Evolutionary conservation across 2,329 filamentous ascomycete species (phyloP), one percentile per base, ranked within the genome.

Genomic region (Daldinia eschscholtzii): DNA sequence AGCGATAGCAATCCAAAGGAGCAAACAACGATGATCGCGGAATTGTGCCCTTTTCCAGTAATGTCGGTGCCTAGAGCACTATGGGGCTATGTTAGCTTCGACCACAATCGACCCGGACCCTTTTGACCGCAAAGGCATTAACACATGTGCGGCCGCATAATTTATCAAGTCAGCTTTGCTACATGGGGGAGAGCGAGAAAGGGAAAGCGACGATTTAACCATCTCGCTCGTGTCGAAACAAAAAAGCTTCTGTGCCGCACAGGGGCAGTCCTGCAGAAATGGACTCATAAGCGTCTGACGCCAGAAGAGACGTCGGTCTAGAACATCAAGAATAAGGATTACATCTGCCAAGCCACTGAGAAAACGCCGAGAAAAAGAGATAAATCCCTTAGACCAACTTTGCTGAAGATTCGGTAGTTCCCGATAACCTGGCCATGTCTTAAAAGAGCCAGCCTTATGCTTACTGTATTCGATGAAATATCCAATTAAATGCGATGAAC

Each of bases 171-270:
- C 46, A 52, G 46, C 46, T 52, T 52, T 30, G 26, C 3, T 10
- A 15, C 46, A 50, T 50, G 46, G 46, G 23, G 46, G 46, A 1
- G 5, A 50, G 7, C 13, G n/a, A 3, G 10, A 46, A 50, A 28
- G 26, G 2, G 15, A 50, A 30, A n/a, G 6, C 13, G 13, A 50
- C 46, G 6, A 30, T 4, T 50, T n/a, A 23, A 7, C 42, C 42
- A 26, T 23, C 42, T 46, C 20, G 13, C 42, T 50, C 46, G 15
- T 26, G n/a, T 10, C 10, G 15, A 63, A 59, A 15, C 9, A 57
- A 30, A 57, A 30, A 57, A 61, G 56, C 55, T 46, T 61, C 37
- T 44, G 63, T 46, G 67, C 67, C 63, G 64, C 67, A 70, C 62
- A 12, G 50, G 46, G 66, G 57, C 63, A 60, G 41, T 35, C 28